phyloP scores from a whole-genome alignment of 2,329 filamentous ascomycete species.

The Curvularia hawaiiensis region DNA sequence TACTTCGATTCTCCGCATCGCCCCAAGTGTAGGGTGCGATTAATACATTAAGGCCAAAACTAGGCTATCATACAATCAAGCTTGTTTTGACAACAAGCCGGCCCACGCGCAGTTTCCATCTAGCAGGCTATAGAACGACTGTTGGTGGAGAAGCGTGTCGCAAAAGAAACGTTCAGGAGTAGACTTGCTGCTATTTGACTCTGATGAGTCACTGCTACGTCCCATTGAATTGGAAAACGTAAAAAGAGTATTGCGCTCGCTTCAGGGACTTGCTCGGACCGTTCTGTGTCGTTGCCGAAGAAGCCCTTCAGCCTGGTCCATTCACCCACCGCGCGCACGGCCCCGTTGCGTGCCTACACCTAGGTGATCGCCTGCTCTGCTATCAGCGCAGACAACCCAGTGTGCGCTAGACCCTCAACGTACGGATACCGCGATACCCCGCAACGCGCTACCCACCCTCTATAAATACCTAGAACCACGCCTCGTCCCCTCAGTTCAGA shows the following conservation, averaged over 20 bases:
- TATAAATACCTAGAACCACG: slow-evolving; percentile 4
- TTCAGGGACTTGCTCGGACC: not conserved
- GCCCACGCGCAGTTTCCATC: no score
- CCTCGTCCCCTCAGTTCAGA: not conserved
- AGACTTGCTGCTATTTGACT: not conserved
- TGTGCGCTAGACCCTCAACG: slow-evolving; percentile 3
- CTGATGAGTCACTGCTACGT: slow-evolving; percentile 13
- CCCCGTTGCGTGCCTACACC: slow-evolving; percentile 6
- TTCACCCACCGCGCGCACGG: slow-evolving; percentile 10
- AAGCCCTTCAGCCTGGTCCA: not conserved
- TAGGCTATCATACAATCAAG: not conserved
- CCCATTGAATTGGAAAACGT: slow-evolving; percentile 29
- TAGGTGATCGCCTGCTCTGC: slow-evolving; percentile 9
- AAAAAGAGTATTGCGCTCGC: slow-evolving; percentile 4
- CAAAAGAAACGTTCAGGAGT: slow-evolving; percentile 6
- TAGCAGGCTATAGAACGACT: not conserved
- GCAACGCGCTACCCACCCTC: not conserved
- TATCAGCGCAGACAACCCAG: slow-evolving; percentile 8
- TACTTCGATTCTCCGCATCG: slow-evolving; percentile 1
- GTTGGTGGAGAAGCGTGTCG: not conserved
- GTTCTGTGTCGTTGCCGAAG: not conserved
- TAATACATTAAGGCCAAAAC: not conserved
- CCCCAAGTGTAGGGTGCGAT: not conserved
- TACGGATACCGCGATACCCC: slow-evolving; percentile 3
- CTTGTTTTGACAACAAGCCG: not conserved